These are phyloP conservation scores for Isoetes taiwanensis DNA, from an alignment of 75 land plant genomes.

Conservation along the genomic window DNA sequence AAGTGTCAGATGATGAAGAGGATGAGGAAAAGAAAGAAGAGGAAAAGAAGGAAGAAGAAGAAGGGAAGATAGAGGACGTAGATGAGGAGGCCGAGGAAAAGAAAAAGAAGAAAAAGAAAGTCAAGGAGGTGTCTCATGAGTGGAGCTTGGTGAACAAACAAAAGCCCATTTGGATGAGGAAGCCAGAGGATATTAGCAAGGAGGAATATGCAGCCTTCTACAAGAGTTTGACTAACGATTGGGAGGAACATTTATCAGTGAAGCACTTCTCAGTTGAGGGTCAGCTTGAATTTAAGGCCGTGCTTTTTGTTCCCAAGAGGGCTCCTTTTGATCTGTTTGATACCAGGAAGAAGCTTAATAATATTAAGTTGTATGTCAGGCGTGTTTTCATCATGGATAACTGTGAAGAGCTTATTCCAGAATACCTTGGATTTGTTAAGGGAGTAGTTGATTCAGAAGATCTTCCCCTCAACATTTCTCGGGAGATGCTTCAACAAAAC, in stretches of 20 bases:
- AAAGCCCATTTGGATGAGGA: slow-evolving; percentile 81
- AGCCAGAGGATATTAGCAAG: slow-evolving; percentile 58
- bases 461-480: slow-evolving; percentile 61
- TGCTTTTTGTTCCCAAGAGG: slow-evolving; percentile 58
- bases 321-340: slow-evolving; percentile 70
- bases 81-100: slow-evolving; percentile 26
- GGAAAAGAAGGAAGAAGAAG: slow-evolving; percentile 11
- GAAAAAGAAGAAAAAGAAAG: slow-evolving; percentile 48
- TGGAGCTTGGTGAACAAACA: slow-evolving; percentile 69
- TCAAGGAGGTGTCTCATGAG: slow-evolving; percentile 64
- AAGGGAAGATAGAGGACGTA: slow-evolving; percentile 16
- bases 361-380: slow-evolving; percentile 64
- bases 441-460: slow-evolving; percentile 80
- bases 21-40: slow-evolving; percentile 15
- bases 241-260: slow-evolving; percentile 68
- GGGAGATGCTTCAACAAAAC: slow-evolving; percentile 59
- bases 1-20: slow-evolving; percentile 50
- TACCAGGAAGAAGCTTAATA: slow-evolving; percentile 58
- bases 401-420: slow-evolving; percentile 69
- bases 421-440: slow-evolving; percentile 58
- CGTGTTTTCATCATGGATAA: slow-evolving; percentile 77
- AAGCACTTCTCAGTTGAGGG: slow-evolving; percentile 83
- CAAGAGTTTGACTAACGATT: slow-evolving; percentile 49
- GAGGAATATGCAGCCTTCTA: slow-evolving; percentile 72
- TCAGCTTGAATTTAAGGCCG: slow-evolving; percentile 69